phyloP scores from a whole-genome alignment of 768 basidiomycete species.

The Boletus edulis region DNA sequence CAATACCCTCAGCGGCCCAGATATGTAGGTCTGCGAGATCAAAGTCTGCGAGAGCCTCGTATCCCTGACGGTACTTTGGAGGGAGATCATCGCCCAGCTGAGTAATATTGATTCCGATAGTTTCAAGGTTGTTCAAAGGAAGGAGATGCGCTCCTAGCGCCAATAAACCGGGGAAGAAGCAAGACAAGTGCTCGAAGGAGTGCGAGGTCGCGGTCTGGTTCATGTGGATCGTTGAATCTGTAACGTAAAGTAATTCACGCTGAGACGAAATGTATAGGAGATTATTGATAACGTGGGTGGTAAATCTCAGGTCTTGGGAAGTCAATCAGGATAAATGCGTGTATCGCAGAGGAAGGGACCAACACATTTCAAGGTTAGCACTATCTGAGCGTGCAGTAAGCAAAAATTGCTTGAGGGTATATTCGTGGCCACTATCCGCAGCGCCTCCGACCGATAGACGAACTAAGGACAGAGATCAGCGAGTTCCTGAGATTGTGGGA shows the following conservation, averaged over 20 bases:
- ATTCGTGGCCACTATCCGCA: slow-evolving; percentile 77
- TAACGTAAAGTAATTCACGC: slow-evolving; percentile 67
- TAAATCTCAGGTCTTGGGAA: slow-evolving; percentile 54
- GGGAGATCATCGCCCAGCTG: slow-evolving; percentile 32
- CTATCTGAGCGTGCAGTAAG: slow-evolving; percentile 63
- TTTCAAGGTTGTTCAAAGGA: slow-evolving; percentile 50
- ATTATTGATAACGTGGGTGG: slow-evolving; percentile 59
- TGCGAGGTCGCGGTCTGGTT: slow-evolving; percentile 41
- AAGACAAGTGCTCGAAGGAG: slow-evolving; percentile 69
- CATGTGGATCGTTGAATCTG: slow-evolving; percentile 41
- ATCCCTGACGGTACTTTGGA: slow-evolving; percentile 26
- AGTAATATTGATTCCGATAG: slow-evolving; percentile 45
- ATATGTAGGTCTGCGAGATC: slow-evolving; percentile 63
- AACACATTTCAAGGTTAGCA: slow-evolving; percentile 65
- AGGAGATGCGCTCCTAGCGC: slow-evolving; percentile 68
- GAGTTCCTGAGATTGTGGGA: background rate
- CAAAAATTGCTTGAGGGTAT: slow-evolving; percentile 71
- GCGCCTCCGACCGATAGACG: slow-evolving; percentile 60
- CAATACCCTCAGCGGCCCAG: slow-evolving; percentile 76
- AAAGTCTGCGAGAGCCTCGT: slow-evolving; percentile 41
- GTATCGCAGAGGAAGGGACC: slow-evolving; percentile 16
- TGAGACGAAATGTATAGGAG: slow-evolving; percentile 66
- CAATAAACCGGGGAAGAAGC: slow-evolving; percentile 74
- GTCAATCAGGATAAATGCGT: slow-evolving; percentile 2
- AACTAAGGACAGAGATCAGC: slow-evolving; percentile 17